These are phyloP conservation scores for Emericellopsis terricola DNA, from an alignment of 495 filamentous ascomycete genomes.

Conservation along the genomic window DNA sequence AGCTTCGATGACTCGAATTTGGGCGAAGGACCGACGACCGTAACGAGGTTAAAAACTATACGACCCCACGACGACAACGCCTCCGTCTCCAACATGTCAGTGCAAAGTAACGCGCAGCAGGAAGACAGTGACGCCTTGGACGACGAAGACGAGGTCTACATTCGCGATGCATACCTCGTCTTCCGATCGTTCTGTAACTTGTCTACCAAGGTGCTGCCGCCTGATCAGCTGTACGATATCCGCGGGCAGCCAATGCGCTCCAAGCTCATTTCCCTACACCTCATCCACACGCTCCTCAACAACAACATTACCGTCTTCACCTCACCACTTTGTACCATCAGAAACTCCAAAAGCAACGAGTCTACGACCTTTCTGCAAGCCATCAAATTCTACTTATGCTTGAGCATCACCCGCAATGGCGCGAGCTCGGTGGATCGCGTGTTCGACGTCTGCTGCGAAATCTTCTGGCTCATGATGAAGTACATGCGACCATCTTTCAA, in stretches of 20 bases:
- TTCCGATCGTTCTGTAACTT: conserved; percentile 96
- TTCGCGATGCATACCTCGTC: conserved; percentile 90
- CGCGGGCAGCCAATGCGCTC: conserved; percentile 92
- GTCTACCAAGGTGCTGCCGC: conserved; percentile 72
- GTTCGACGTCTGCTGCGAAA: conserved; percentile 92
- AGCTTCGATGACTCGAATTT: conserved; percentile 83
- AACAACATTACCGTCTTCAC: conserved; percentile 79
- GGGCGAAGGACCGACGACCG: conserved; percentile 83
- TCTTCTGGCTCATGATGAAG: conserved; percentile 93
- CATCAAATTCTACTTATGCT: conserved; percentile 85
- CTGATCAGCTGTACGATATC: conserved; percentile 83
- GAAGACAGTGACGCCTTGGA: conserved; percentile 48
- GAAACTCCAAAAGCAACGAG: conserved; percentile 67
- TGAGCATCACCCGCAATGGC: conserved; percentile 86
- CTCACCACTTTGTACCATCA: conserved; percentile 76
- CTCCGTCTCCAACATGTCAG: conserved; percentile 37
- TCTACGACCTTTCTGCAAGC: conserved; percentile 86
- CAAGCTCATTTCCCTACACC: conserved; percentile 84
- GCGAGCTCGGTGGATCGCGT: conserved; percentile 79
- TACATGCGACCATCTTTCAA: conserved; percentile 89
- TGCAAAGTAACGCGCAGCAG: conserved; percentile 24
- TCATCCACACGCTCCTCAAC: conserved; percentile 85
- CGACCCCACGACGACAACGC: conserved; percentile 28
- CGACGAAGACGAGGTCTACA: conserved; percentile 89
- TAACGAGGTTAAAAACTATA: conserved; percentile 55